Conservation (phyloP, 108 stramenopile species). For the Cyclotella baltica region DNA sequence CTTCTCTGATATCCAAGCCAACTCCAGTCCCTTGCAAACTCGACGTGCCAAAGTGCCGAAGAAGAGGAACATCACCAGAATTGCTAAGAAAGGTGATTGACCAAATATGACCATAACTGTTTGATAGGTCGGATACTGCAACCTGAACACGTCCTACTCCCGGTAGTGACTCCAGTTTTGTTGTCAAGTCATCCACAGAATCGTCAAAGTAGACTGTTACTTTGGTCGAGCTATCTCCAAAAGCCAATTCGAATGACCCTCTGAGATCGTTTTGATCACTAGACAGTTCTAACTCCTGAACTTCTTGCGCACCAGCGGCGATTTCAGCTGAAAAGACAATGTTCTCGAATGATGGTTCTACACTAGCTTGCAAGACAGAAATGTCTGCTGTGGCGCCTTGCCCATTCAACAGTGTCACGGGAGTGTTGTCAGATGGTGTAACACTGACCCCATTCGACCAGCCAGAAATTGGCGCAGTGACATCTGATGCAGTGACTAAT, state of each 20-base stretch:
- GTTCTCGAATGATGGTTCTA: constrained; percentile 36
- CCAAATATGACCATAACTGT: constrained; percentile 45
- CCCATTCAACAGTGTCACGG: constrained; percentile 29
- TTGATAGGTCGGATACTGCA: background rate
- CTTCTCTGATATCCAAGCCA: constrained; percentile 38
- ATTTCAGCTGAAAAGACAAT: constrained; percentile 37
- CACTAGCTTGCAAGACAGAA: constrained; percentile 30
- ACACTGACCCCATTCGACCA: constrained; percentile 41
- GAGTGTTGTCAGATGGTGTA: constrained; percentile 16
- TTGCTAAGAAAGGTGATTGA: constrained; percentile 53
- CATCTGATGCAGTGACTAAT: constrained; percentile 26
- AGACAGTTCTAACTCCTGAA: constrained; percentile 36
- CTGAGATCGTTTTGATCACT: constrained; percentile 33
- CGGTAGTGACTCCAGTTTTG: constrained; percentile 49
- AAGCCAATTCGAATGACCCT: constrained; percentile 39
- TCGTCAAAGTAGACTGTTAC: constrained; percentile 32
- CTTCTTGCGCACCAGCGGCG: constrained; percentile 18
- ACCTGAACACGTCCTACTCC: constrained; percentile 52
- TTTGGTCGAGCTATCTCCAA: constrained; percentile 13
- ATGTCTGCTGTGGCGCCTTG: constrained; percentile 26
- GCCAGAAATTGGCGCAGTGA: constrained; percentile 29
- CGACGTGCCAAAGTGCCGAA: constrained; percentile 40
- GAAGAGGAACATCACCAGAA: constrained; percentile 63
- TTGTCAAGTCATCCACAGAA: constrained; percentile 46
- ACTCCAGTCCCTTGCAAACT: constrained; percentile 40